Conservation (phyloP, 495 filamentous ascomycete genomes). For the Podospora didyma region DNA sequence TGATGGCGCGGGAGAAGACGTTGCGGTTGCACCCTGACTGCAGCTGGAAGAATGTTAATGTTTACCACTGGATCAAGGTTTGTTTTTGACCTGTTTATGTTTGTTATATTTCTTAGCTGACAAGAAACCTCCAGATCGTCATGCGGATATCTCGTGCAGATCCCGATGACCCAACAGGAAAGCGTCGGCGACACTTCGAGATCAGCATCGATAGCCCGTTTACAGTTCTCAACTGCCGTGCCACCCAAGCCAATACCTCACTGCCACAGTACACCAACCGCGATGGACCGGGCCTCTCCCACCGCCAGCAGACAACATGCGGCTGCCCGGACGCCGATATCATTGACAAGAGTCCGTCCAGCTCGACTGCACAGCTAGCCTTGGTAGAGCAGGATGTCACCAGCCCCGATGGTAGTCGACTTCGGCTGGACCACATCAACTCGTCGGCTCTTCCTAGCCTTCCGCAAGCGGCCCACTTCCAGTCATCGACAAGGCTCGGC, state of each 20-base stretch:
- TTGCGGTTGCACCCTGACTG: slow-evolving; percentile 86
- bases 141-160: slow-evolving; percentile 92
- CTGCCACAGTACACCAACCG: slow-evolving; percentile 79
- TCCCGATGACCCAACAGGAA: slow-evolving; percentile 65
- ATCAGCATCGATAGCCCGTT: slow-evolving; percentile 99
- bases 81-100: slow-evolving; percentile 10
- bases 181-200: slow-evolving; percentile 89
- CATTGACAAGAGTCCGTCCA: slow-evolving; percentile 34
- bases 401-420: slow-evolving; percentile 8
- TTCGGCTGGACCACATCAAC: slow-evolving; percentile 20
- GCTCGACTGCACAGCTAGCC: slow-evolving; percentile 20
- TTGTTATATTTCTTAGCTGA: background rate
- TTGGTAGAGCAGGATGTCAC: slow-evolving; percentile 22
- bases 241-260: slow-evolving; percentile 84
- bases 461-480: slow-evolving; percentile 30
- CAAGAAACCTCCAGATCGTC: slow-evolving; percentile 66
- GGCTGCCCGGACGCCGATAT: slow-evolving; percentile 71
- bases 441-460: slow-evolving; percentile 13
- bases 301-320: slow-evolving; percentile 56
- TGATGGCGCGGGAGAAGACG: slow-evolving; percentile 74
- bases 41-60: slow-evolving; percentile 92
- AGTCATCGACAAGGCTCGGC: slow-evolving; percentile 5
- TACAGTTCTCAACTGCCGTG: slow-evolving; percentile 90
- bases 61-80: slow-evolving; percentile 99
- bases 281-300: slow-evolving; percentile 37